Conservation (phyloP, 202 grass and related monocot species). For the Panicum hallii region DNA sequence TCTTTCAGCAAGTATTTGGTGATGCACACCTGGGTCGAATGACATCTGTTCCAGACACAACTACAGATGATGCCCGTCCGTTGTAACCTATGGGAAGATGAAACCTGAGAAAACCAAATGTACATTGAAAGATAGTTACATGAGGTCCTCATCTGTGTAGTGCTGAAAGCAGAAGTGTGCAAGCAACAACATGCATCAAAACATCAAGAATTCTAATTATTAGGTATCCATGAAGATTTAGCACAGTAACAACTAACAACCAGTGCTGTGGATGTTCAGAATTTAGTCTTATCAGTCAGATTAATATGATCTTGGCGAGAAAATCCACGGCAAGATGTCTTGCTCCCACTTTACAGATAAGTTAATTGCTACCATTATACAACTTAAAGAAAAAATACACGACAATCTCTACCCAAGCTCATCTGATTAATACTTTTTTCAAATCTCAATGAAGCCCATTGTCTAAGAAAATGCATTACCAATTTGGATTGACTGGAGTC, state of each 20-base stretch:
- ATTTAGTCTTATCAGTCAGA: background rate
- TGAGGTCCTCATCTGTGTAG: background rate
- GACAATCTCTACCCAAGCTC: background rate
- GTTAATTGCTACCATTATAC: conserved; percentile 9
- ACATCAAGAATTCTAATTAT: background rate
- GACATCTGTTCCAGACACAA: conserved; percentile 90
- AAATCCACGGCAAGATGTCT: background rate
- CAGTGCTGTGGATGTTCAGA: background rate
- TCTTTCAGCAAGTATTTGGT: conserved; percentile 9
- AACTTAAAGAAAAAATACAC: background rate
- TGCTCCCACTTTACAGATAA: background rate
- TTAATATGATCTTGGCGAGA: background rate
- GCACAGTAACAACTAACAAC: conserved; percentile 16
- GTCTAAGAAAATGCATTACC: conserved; percentile 58
- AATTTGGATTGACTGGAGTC: conserved; percentile 83
- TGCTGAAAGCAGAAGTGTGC: background rate
- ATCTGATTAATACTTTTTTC: background rate
- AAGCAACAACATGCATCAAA: conserved; percentile 44
- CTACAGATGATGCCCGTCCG: conserved; percentile 87
- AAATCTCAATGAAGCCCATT: background rate
- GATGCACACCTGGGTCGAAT: conserved; percentile 80
- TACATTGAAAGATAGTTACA: conserved; percentile 16
- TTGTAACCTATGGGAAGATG: conserved; percentile 92
- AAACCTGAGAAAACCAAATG: conserved; percentile 69
- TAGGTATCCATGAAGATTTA: conserved; percentile 2